A percentile compares a stretch with the other conserved stretches of the same genome.
phyloP scores from a whole-genome alignment of 2,329 filamentous ascomycete species.

The Cladobotryum protrusum region DNA sequence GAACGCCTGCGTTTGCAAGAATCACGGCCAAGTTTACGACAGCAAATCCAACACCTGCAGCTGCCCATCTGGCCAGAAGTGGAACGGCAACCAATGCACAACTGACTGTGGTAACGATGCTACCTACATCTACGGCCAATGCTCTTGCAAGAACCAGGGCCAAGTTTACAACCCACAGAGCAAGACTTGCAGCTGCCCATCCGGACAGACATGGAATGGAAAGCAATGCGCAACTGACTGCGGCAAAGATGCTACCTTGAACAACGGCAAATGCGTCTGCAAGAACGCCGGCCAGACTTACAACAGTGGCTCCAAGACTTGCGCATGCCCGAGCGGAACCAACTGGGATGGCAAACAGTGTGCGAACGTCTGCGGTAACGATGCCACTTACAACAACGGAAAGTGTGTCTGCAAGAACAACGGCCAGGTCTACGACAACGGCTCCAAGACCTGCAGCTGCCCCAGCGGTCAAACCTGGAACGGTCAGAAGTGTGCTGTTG shows the following conservation, averaged over 20 bases:
- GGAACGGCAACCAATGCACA: not conserved
- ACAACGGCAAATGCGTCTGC: no score
- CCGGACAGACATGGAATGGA: slow-evolving; percentile 1
- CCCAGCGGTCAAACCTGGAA: slow-evolving; percentile 5
- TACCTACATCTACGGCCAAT: not conserved
- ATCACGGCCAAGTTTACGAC: slow-evolving; percentile 1
- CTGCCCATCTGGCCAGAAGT: slow-evolving; percentile 7
- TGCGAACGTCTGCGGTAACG: no score
- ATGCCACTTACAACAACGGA: no score
- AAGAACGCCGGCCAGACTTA: no score
- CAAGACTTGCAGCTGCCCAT: slow-evolving; percentile 9
- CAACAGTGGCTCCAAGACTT: no score
- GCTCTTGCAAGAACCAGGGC: slow-evolving; percentile 12
- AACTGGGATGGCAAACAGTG: slow-evolving; percentile 3
- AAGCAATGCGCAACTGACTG: not conserved
- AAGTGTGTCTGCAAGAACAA: no score
- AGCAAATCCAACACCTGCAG: slow-evolving; percentile 5
- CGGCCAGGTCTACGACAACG: no score
- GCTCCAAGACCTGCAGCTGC: not conserved
- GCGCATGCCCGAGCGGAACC: slow-evolving; percentile 3
- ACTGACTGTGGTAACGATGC: slow-evolving; percentile 11
- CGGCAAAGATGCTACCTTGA: no score
- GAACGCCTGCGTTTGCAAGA: slow-evolving; percentile 8
- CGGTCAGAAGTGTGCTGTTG: not conserved
- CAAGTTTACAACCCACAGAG: slow-evolving; percentile 6